These are phyloP conservation scores for Yarrowia divulgata DNA, from an alignment of 805 yeast species.

Conservation along the genomic window DNA sequence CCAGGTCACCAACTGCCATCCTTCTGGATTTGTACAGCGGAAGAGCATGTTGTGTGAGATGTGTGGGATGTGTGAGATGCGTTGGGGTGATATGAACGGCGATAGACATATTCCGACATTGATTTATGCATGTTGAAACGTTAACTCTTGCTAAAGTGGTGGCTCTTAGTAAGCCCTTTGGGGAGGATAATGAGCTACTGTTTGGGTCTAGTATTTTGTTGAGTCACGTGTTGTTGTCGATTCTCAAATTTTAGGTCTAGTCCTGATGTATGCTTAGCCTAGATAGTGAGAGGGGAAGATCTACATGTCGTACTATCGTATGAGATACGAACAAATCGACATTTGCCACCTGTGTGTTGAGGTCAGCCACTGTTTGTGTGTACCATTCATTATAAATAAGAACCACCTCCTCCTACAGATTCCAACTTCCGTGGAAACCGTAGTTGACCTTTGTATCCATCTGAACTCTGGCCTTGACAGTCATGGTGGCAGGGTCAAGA, in stretches of 20 bases:
- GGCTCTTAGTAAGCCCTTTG: not conserved
- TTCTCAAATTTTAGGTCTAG: too few relatives aligned
- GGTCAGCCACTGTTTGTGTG: too few relatives aligned
- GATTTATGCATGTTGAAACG: conserved; percentile 1
- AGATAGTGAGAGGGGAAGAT: too few relatives aligned
- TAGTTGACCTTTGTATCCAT: conserved; percentile 25
- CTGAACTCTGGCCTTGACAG: not conserved
- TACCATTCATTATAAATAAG: too few relatives aligned
- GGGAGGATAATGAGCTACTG: too few relatives aligned
- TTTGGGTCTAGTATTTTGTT: too few relatives aligned
- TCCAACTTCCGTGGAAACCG: conserved; percentile 18
- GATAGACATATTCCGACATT: not conserved
- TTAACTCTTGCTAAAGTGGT: not conserved
- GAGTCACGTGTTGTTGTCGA: too few relatives aligned
- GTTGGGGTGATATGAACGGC: too few relatives aligned
- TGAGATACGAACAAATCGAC: too few relatives aligned
- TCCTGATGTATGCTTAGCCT: too few relatives aligned
- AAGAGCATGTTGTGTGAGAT: not conserved
- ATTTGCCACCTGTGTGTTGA: too few relatives aligned
- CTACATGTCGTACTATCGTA: too few relatives aligned
- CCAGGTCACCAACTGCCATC: conserved; percentile 21
- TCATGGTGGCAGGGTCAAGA: conserved; percentile 22
- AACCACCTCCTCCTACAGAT: not conserved
- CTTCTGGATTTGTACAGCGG: conserved; percentile 15
- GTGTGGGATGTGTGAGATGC: not conserved